Evolutionary conservation across 768 basidiomycete species (phyloP), one percentile per base, ranked within the genome.

Genomic region (Tephrocybe rancida): DNA sequence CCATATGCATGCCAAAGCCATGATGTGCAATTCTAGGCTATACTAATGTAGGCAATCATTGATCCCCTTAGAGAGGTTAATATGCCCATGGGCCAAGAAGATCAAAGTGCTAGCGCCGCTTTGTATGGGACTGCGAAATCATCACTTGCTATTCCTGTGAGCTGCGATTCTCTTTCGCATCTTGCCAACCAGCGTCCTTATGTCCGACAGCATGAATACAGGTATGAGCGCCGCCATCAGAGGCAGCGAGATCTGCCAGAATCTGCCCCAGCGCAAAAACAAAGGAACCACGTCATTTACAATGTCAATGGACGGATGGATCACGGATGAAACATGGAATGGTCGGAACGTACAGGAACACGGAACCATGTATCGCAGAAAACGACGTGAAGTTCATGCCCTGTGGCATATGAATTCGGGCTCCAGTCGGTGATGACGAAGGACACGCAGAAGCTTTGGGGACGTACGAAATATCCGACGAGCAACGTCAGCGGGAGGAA

Each of bases 401-500:
- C 85, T 87, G 50, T 10, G 55, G 13, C 39, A 48, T 22, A 32
- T 7, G 30, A n/a, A 9, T 13, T 18, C n/a, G 9, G 35, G 35
- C 7, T 11, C 5, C 35, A n/a, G 14, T 42, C 43, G 32, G 44
- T 25, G 37, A 41, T 47, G 44, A 45, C 21, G 34, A 38, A 25
- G 32, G 38, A 11, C n/a, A 21, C 14, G 5, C 16, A 19, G 11
- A 30, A 7, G 21, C 18, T 11, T 21, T 24, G 19, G 39, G 35
- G 7, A 64, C 64, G 46, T 58, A 75, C 67, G 60, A 88, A 88
- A 67, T 86, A 88, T 44, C 86, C 85, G 18, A 86, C 88, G 18
- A 88, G 75, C 8, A 88, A 71, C 3, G 87, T 87, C 50, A 90
- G 69, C 1, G 87, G 87, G 8, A 90, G 68, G 74, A 83, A 88